Conservation (phyloP, 2,329 filamentous ascomycete genomes). For the Dryadomyces quercivorus region DNA sequence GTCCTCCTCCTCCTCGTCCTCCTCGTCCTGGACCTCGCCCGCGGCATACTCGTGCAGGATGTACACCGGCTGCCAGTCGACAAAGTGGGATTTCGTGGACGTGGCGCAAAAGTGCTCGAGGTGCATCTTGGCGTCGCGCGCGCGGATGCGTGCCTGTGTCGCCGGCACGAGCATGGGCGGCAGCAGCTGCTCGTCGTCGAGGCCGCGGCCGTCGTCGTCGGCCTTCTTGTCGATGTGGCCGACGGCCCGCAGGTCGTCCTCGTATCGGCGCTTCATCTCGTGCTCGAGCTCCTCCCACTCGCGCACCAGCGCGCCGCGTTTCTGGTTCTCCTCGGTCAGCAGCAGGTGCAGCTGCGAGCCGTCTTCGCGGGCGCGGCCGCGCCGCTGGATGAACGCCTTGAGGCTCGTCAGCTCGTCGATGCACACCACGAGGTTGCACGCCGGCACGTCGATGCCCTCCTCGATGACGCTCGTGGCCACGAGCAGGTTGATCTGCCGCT, state of each 20-base stretch:
- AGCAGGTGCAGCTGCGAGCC: constrained; percentile 39
- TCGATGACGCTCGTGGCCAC: constrained; percentile 53
- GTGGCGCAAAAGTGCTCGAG: constrained; percentile 69
- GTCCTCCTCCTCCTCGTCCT: constrained; percentile 12
- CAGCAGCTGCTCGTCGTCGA: constrained; percentile 19
- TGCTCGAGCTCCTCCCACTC: constrained; percentile 58
- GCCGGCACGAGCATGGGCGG: constrained; percentile 14
- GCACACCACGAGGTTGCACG: constrained; percentile 49
- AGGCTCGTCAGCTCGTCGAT: constrained; percentile 40
- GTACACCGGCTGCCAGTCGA: constrained; percentile 58
- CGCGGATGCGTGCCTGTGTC: constrained; percentile 53
- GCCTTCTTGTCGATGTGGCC: constrained; percentile 27
- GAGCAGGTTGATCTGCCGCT: constrained; percentile 42
- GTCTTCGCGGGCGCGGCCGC: constrained; percentile 38
- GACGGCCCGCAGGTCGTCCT: constrained; percentile 46
- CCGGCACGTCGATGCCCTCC: constrained; percentile 56
- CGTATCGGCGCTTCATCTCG: constrained; percentile 59
- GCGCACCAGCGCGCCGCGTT: not conserved
- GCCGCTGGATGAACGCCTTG: constrained; percentile 48
- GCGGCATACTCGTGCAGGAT: constrained; percentile 27
- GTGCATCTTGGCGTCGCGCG: constrained; percentile 63
- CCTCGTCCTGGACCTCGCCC: constrained; percentile 10
- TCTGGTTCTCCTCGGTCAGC: constrained; percentile 11
- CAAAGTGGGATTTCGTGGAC: constrained; percentile 44
- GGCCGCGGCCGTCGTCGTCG: constrained; percentile 28